phyloP scores from a whole-genome alignment of 108 stramenopile species.

The Cyclotella baltica region DNA sequence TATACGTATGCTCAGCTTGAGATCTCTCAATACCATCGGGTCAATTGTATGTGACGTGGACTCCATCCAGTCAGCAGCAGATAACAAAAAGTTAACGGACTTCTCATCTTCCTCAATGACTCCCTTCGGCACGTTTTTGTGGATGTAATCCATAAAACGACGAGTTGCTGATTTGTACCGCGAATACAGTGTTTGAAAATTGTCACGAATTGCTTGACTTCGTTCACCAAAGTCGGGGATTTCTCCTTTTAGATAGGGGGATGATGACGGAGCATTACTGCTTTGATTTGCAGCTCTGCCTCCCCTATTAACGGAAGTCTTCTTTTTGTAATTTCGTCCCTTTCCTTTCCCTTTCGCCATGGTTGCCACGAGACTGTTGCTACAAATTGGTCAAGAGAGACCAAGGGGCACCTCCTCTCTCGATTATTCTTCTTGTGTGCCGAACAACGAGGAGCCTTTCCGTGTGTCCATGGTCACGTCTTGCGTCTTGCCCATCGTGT shows the following conservation, averaged over 20 bases:
- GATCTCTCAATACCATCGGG: constrained; percentile 42
- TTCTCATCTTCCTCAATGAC: constrained; percentile 9
- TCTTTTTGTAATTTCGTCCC: constrained; percentile 19
- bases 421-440: too few relatives aligned
- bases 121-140: constrained; percentile 6
- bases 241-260: constrained; percentile 21
- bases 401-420: too few relatives aligned
- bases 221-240: constrained; percentile 23
- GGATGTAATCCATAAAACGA: constrained; percentile 45
- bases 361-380: too few relatives aligned
- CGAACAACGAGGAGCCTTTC: too few relatives aligned
- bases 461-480: too few relatives aligned
- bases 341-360: constrained; percentile 19
- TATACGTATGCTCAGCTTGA: constrained; percentile 45
- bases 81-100: constrained; percentile 32
- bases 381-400: too few relatives aligned
- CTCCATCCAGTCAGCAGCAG: constrained; percentile 51
- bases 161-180: constrained; percentile 54
- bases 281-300: neutral
- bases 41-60: constrained; percentile 19
- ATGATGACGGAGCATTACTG: neutral
- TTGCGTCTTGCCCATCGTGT: too few relatives aligned
- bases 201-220: neutral
- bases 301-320: constrained; percentile 12
- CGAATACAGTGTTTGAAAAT: constrained; percentile 39